These are phyloP conservation scores for Chlorella ohadii DNA, from an alignment of 139 green algal species.

Conservation along the genomic window DNA sequence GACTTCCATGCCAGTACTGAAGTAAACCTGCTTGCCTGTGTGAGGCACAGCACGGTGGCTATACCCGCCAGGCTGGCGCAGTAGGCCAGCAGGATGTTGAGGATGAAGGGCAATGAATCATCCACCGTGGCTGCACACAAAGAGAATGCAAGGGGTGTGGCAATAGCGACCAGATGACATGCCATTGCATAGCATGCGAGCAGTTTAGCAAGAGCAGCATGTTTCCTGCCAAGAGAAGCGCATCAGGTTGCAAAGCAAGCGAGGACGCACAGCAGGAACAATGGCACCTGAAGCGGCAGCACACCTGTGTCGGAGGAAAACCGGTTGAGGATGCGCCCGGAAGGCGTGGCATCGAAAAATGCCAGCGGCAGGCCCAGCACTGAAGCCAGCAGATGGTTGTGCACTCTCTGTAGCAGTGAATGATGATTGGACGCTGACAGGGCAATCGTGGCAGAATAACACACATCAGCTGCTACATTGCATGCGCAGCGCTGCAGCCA, in stretches of 20 bases:
- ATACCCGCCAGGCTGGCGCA: slow-evolving; percentile 69
- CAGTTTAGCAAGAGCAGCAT: no score
- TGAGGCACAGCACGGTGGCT: slow-evolving; percentile 68
- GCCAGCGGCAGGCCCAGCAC: slow-evolving; percentile 59
- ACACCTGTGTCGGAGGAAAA: slow-evolving; percentile 80
- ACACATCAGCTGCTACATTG: no score
- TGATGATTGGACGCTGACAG: no score
- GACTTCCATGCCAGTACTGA: no score
- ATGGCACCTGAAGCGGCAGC: neutral
- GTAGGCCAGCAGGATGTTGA: slow-evolving; percentile 92
- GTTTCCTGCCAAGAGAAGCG: no score
- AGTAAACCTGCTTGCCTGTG: slow-evolving; percentile 28
- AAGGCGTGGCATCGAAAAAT: slow-evolving; percentile 65
- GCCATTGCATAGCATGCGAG: no score
- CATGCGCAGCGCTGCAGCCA: no score
- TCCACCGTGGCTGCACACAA: slow-evolving; percentile 67
- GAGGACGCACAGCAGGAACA: no score
- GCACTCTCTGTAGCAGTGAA: slow-evolving; percentile 32
- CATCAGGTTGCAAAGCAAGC: no score
- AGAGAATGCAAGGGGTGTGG: neutral
- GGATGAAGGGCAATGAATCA: slow-evolving; percentile 90
- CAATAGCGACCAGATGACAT: no score
- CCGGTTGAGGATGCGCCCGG: slow-evolving; percentile 81
- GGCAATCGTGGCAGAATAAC: no score
- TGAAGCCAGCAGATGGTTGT: slow-evolving; percentile 66